Percentiles rank a stretch among this genome's conserved stretches.
phyloP scores from a whole-genome alignment of 1,284 basidiomycete species.

The Amylostereum areolatum region DNA sequence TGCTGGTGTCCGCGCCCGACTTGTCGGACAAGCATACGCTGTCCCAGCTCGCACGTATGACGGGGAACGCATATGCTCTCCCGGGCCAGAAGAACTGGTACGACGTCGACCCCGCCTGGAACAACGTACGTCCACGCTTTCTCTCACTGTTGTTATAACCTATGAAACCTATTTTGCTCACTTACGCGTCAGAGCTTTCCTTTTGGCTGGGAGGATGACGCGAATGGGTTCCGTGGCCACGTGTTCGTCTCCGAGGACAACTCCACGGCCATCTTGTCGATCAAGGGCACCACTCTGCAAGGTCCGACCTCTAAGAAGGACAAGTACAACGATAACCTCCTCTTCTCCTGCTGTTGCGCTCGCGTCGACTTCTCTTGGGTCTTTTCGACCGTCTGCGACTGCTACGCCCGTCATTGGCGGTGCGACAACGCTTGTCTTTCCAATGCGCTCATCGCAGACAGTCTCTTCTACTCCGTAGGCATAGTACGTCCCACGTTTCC shows the following conservation, averaged over 20 bases:
- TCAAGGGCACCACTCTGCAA: slow-evolving; percentile 86
- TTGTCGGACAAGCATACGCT: slow-evolving; percentile 79
- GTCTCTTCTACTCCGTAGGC: slow-evolving; percentile 84
- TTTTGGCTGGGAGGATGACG: slow-evolving; percentile 83
- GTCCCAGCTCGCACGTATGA: slow-evolving; percentile 83
- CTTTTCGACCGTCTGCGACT: slow-evolving; percentile 81
- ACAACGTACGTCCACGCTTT: slow-evolving; percentile 46
- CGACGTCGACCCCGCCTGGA: slow-evolving; percentile 72
- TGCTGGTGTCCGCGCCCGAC: slow-evolving; percentile 59
- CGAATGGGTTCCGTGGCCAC: slow-evolving; percentile 88
- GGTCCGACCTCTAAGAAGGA: slow-evolving; percentile 90
- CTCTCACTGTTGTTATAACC: neutral
- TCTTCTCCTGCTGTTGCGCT: slow-evolving; percentile 98
- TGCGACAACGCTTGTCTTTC: slow-evolving; percentile 86
- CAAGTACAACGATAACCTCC: slow-evolving; percentile 94
- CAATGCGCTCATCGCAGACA: slow-evolving; percentile 81
- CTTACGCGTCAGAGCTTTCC: slow-evolving; percentile 59
- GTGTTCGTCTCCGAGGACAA: slow-evolving; percentile 81
- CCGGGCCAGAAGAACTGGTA: slow-evolving; percentile 76
- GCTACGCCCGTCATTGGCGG: slow-evolving; percentile 63
- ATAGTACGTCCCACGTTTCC: slow-evolving; percentile 45
- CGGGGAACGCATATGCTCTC: slow-evolving; percentile 83
- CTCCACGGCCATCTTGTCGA: slow-evolving; percentile 80
- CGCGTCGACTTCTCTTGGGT: slow-evolving; percentile 87
- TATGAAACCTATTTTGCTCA: slow-evolving; percentile 2